Evolutionary conservation across 495 filamentous ascomycete species (phyloP).

Genomic region (Penicillium egyptiacum): DNA sequence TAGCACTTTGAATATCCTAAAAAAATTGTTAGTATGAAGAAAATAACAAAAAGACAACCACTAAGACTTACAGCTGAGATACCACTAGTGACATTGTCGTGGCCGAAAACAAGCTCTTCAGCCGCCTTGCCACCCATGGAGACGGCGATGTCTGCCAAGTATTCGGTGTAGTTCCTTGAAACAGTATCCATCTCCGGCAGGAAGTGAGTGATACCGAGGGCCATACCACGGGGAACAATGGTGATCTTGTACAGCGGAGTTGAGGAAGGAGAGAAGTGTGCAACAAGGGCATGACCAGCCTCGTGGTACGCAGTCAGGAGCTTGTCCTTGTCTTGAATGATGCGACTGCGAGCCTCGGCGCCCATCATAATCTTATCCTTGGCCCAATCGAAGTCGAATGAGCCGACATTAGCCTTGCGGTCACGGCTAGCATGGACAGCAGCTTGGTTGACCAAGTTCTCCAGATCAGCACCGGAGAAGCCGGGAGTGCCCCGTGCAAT

Average conservation of each 20-base stretch:
- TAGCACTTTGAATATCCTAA: conserved; percentile 82
- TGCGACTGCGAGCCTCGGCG: conserved; percentile 79
- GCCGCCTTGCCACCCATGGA: conserved; percentile 91
- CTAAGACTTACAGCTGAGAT: conserved; percentile 62
- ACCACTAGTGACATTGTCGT: conserved; percentile 83
- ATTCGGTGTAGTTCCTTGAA: conserved; percentile 66
- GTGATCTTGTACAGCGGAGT: conserved; percentile 92
- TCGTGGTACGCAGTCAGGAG: conserved; percentile 95
- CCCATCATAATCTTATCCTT: conserved; percentile 99
- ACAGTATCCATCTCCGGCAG: conserved; percentile 90
- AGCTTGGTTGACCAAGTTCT: conserved; percentile 95
- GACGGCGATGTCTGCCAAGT: conserved; percentile 74
- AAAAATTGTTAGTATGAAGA: conserved; percentile 12
- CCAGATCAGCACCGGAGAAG: conserved; percentile 91
- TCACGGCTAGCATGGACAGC: conserved; percentile 85
- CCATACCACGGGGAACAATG: conserved; percentile 84
- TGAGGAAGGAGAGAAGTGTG: conserved; percentile 70
- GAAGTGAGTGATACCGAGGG: conserved; percentile 80
- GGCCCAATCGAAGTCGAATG: conserved; percentile 90
- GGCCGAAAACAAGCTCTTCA: conserved; percentile 87
- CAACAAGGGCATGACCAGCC: conserved; percentile 90
- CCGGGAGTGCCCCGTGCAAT: conserved; percentile 86
- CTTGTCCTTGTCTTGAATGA: conserved; percentile 86
- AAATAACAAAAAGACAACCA: not conserved
- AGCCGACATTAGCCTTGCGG: conserved; percentile 68